Base-by-base conservation (phyloP, 1,284 basidiomycete species). In the Trametes sp. region DNA sequence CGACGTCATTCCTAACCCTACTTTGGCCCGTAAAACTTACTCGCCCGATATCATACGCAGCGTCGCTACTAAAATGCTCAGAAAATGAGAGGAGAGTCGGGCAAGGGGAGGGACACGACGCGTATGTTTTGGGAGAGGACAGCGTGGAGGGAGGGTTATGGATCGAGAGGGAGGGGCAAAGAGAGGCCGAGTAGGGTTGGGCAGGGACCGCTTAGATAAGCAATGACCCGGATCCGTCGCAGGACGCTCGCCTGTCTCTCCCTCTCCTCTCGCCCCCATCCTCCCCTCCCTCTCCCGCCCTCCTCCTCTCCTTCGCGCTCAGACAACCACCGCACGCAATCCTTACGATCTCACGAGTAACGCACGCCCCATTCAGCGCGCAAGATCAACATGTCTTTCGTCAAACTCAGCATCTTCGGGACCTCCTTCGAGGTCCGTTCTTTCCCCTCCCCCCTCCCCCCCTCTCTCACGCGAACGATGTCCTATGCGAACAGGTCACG, bases 361-460 rank as follows among this genome's bases (percentile, higher is more conserved):
- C 24, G 38, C 50, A 48, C 54, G 3, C 19, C 5, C 8, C 50
- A 21, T 8, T 21, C 29, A 28, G 21, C 35, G 23, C 42, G 9
- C 19, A 23, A 26, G 14, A 38, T 14, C 53, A n/a, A 44, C 11
- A 94, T 94, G 92, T 94, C 92, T 45, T 98, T 98, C 75, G 95
- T 98, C 76, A 98, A 98, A 81, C 93, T 98, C 72, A 95, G 92
- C 81, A 98, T 98, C 80, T 98, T 98, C 74, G 96, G 96, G 59
- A 98, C 96, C 67, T 95, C 94, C 59, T 95, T 95, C 77, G 93
- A 95, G 88, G 93, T 90, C 59, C 70, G 78, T 28, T 28, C 45
- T 70, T 46, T 55, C 46, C 62, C 35, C 42, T 29, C 54, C 52
- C 38, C 56, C 44, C 52, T 48, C 11, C n/a, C 55, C 29, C 35